Conservation (phyloP, 345 rosid species). For the Pistacia vera region DNA sequence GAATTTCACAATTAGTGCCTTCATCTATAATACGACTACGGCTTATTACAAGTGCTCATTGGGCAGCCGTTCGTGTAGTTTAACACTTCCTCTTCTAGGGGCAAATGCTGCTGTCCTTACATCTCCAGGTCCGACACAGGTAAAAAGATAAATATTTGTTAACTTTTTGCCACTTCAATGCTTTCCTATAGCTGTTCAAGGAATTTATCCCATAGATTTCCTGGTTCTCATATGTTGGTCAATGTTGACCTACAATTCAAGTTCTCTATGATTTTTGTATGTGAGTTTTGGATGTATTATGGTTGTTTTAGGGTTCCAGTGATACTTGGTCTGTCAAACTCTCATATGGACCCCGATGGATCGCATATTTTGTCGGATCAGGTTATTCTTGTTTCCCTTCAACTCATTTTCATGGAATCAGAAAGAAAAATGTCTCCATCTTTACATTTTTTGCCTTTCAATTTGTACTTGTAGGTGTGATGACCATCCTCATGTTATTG, state of each 20-base stretch:
- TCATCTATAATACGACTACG: constrained; percentile 40
- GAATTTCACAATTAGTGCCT: constrained; percentile 39
- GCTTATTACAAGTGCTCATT: constrained; percentile 52
- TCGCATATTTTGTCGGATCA: constrained; percentile 48
- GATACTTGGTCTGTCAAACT: constrained; percentile 44
- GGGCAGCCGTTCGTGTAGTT: constrained; percentile 30
- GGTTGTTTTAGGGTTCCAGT: constrained; percentile 35
- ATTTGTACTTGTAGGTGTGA: constrained; percentile 35
- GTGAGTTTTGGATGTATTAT: background rate
- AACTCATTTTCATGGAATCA: background rate
- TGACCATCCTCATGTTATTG: constrained; percentile 41
- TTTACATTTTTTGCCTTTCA: constrained; percentile 4
- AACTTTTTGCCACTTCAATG: background rate
- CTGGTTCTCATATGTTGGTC: background rate
- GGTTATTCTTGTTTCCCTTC: constrained; percentile 34
- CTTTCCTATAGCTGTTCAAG: background rate
- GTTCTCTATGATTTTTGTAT: background rate
- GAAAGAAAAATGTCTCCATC: constrained; percentile 4
- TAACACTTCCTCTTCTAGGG: constrained; percentile 32
- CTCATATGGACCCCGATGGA: constrained; percentile 65
- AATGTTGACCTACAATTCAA: background rate
- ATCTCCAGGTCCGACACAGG: constrained; percentile 46
- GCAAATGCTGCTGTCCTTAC: constrained; percentile 45
- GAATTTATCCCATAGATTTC: background rate
- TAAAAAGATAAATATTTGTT: constrained; percentile 17